Base-by-base conservation (phyloP, 352 stramenopile genomes). In the Aphanomyces cochlioides region DNA sequence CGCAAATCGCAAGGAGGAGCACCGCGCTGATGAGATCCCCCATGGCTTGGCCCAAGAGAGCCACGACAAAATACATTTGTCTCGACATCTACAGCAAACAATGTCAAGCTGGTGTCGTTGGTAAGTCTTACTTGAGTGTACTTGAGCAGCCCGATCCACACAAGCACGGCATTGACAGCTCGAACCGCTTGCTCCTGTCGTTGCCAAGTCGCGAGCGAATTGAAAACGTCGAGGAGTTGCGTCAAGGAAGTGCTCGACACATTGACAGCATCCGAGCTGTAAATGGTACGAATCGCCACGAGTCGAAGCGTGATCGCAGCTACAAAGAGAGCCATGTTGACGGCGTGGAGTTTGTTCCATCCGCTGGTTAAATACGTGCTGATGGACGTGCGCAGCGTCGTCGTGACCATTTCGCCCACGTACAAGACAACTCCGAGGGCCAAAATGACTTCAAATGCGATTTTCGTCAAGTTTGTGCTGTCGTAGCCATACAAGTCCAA, bases 91-190 rank as follows among this genome's bases (percentile, higher is more conserved):
- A 63, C n/a, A 13, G 8, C 37, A 68, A 17, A 67, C n/a, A n/a
- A n/a, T n/a, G 7, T 15, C 12, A 15, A 19, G 2, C 2, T 28
- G 28, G 2, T 28, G 28, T 53, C 45, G n/a, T n/a, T 53, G 45
- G 45, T 39, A 39, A 28, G 19, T 45, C 50, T 10, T 17, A 70
- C 64, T 34, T 87, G 82, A 8, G 81, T 84, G 56, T 89, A 92
- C 72, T 90, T 84, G 61, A 92, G 69, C 12, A 90, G 73, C 34
- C 85, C 78, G 54, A 88, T 73, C 84, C 84, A 92, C 7, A 86
- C 74, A 13, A 90, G 36, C 19, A 76, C 78, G 0, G 82, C 81
- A 53, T 85, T 86, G 6, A 84, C 63, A 15, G 76, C 79, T 41
- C 73, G 76, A 12, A 92, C 65, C 7, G 82, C 63, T 6, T 73